Base-by-base conservation (phyloP, 805 yeast genomes). In the Cyberlindnera galapagoensis region DNA sequence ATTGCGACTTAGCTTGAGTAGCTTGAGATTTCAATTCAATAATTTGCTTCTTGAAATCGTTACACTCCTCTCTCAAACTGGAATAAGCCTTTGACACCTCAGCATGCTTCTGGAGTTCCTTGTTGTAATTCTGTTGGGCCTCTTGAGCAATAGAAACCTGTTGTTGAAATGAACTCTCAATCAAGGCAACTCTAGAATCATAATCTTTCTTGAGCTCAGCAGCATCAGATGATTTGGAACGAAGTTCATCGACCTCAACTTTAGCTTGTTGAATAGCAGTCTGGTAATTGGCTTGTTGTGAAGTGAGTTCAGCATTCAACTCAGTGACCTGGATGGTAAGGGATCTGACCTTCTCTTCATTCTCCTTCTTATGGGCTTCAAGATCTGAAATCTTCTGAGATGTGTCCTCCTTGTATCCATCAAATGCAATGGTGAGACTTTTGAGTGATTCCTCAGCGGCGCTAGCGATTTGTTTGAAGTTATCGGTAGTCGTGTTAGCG, bases 381-480 rank as follows among this genome's bases (percentile, higher is more conserved):
- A 57, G 36, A 2, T 30, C 26, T 3, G 35, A 24, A 8, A 51
- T 43, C 9, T 43, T 39, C 3, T 31, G 34, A 14, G 39, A 31
- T 1, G 59, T 35, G 3, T 40, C 30, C 8, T 41, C 37, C 40
- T 65, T 69, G 40, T 55, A 67, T 28, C 55, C 56, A 30, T 69
- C 84, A 49, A 69, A 80, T 1, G 78, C 62, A 14, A 60, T 59
- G 18, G 72, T 75, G 38, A 83, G 60, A 28, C 67, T 62, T 23
- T 60, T 56, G 23, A 84, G 61, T 5, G 87, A 75, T 32, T 70
- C 72, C 48, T 84, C 94, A 4, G 85, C 74, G 10, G 81, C 74
- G 31, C 58, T 57, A 0, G 87, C 76, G 24, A 84, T 66, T n/a
- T 60, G 62, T 35, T 76, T 72, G 50, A 78, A 71, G 43, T 80